phyloP scores from a whole-genome alignment of 768 basidiomycete species.

The Mycena floridula region DNA sequence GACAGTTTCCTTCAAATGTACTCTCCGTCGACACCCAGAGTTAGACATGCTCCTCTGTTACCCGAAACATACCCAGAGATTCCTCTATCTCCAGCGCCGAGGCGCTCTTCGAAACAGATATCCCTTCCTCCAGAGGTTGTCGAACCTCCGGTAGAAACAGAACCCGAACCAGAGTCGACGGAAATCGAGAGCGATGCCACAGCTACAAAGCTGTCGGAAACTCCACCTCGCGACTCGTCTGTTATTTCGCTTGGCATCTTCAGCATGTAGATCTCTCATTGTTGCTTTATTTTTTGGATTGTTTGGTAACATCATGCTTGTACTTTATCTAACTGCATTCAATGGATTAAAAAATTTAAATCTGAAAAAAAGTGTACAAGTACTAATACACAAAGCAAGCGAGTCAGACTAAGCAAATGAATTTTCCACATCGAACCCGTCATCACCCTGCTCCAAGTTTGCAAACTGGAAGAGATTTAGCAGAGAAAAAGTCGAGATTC shows the following conservation, averaged over 20 bases:
- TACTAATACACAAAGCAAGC: too few species aligned
- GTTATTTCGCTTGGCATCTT: constrained; percentile 3
- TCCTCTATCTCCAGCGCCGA: constrained; percentile 19
- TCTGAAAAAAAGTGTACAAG: too few species aligned
- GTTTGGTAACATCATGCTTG: too few species aligned
- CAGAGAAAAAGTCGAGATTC: neutral
- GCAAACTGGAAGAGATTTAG: constrained; percentile 57
- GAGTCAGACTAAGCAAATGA: constrained; percentile 70
- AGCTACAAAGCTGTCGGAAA: too few species aligned
- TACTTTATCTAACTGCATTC: too few species aligned
- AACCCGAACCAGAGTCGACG: neutral
- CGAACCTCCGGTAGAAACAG: too few species aligned
- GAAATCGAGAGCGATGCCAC: too few species aligned
- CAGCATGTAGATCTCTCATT: constrained; percentile 10
- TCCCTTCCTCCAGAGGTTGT: too few species aligned
- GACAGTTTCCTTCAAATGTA: constrained; percentile 53
- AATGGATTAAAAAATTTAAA: too few species aligned
- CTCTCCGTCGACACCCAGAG: constrained; percentile 36
- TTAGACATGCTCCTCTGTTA: constrained; percentile 12
- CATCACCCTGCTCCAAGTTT: constrained; percentile 83
- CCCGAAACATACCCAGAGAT: constrained; percentile 5
- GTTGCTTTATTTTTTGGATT: too few species aligned
- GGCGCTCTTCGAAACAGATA: constrained; percentile 16
- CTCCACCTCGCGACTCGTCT: constrained; percentile 22
- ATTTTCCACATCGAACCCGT: constrained; percentile 94